Percentiles rank a stretch among this genome's conserved stretches.
Evolutionary conservation across 352 stramenopile species (phyloP).

Genomic region (Globisporangium takayamanum): DNA sequence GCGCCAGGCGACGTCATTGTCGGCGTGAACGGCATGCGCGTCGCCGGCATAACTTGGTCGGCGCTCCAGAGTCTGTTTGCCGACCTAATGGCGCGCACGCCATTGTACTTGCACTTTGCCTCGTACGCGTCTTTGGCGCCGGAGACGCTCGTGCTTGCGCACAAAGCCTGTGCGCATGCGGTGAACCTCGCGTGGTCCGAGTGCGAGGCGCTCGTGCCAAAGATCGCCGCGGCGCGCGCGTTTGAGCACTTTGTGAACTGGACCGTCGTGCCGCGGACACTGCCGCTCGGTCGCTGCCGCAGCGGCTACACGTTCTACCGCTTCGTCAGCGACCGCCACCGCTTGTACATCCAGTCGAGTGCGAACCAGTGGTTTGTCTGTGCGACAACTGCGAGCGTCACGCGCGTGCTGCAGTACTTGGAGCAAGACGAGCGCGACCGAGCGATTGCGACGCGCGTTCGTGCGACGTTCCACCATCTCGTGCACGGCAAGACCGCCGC

Average conservation of each 20-base stretch:
- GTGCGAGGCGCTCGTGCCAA: constrained; percentile 38
- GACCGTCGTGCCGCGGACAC: constrained; percentile 51
- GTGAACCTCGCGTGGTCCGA: constrained; percentile 63
- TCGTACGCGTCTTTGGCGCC: constrained; percentile 12
- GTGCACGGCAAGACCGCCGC: constrained; percentile 22
- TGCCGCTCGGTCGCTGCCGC: constrained; percentile 50
- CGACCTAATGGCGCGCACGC: constrained; percentile 21
- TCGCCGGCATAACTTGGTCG: constrained; percentile 35
- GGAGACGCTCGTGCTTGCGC: constrained; percentile 32
- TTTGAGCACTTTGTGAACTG: constrained; percentile 63
- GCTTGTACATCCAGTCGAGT: constrained; percentile 46
- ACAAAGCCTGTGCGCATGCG: constrained; percentile 50
- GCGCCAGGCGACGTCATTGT: constrained; percentile 49
- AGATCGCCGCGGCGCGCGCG: constrained; percentile 35
- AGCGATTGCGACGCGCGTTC: constrained; percentile 25
- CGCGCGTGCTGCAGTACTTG: constrained; percentile 47
- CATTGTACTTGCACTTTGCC: constrained; percentile 49
- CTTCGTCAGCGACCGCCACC: constrained; percentile 49
- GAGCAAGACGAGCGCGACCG: constrained; percentile 26
- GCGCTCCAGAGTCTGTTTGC: constrained; percentile 34
- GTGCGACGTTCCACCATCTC: constrained; percentile 32
- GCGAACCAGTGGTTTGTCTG: constrained; percentile 45
- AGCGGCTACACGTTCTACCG: constrained; percentile 51
- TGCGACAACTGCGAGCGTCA: constrained; percentile 19
- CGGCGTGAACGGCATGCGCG: constrained; percentile 50